These are phyloP conservation scores for Thyridium curvatum DNA, from an alignment of 2,329 filamentous ascomycete species.

Conservation along the genomic window DNA sequence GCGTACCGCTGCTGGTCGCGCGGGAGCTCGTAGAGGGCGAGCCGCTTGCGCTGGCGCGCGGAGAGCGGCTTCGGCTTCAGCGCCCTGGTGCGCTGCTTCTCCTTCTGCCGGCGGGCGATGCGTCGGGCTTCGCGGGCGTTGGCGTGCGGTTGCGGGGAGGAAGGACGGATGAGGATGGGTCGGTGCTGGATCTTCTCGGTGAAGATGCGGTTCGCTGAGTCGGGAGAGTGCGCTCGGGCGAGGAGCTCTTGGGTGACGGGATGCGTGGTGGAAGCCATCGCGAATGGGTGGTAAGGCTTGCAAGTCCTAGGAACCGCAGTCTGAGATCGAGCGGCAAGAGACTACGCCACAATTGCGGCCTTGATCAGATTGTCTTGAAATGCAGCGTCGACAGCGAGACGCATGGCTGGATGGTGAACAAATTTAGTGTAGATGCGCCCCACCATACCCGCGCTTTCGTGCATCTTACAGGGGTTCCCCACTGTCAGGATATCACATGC, in stretches of 20 bases:
- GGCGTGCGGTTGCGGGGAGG: slow-evolving; percentile 55
- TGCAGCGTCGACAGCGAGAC: not conserved
- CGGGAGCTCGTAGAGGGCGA: slow-evolving; percentile 70
- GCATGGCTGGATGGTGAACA: not conserved
- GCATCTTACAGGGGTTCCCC: too few relatives aligned
- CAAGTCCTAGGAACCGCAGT: too few relatives aligned
- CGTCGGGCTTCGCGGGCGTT: slow-evolving; percentile 53
- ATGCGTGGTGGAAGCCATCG: slow-evolving; percentile 16
- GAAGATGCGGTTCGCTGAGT: slow-evolving; percentile 66
- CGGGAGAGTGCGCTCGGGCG: slow-evolving; percentile 69
- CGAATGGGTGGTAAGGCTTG: not conserved
- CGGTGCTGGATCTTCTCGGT: slow-evolving; percentile 78
- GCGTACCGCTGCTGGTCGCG: slow-evolving; percentile 62
- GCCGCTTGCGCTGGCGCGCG: slow-evolving; percentile 66
- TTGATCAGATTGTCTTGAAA: too few relatives aligned
- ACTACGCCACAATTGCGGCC: too few relatives aligned
- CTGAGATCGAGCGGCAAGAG: too few relatives aligned
- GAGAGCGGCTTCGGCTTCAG: slow-evolving; percentile 64
- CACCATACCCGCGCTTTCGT: too few relatives aligned
- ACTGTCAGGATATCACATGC: too few relatives aligned
- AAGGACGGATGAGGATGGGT: slow-evolving; percentile 71
- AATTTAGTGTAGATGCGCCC: too few relatives aligned
- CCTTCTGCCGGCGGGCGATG: slow-evolving; percentile 41
- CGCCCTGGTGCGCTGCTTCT: slow-evolving; percentile 36
- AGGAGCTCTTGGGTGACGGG: slow-evolving; percentile 60